phyloP scores from a whole-genome alignment of 352 stramenopile genomes.

The Pythium grandisporangium region DNA sequence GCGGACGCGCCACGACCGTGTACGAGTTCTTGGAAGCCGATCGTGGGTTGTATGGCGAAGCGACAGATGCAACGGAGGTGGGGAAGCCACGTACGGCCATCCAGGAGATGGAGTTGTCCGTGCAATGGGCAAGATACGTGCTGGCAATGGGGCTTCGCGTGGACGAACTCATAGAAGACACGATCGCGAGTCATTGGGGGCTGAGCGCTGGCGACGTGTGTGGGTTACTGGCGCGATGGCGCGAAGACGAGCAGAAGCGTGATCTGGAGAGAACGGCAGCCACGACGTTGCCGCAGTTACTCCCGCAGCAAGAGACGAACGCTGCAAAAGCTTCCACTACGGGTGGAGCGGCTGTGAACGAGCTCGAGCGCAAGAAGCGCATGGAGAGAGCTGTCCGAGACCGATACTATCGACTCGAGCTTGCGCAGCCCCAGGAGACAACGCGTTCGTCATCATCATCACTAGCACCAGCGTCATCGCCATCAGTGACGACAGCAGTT shows the following conservation, averaged over 20 bases:
- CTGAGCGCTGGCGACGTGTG: constrained; percentile 3
- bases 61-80: no score
- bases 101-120: constrained; percentile 13
- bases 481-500: background rate
- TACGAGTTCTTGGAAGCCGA: constrained; percentile 48
- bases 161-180: constrained; percentile 37
- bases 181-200: constrained; percentile 22
- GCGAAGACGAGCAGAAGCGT: constrained; percentile 3
- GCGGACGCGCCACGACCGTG: constrained; percentile 37
- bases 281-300: no score
- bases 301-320: no score
- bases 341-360: no score
- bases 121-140: no score
- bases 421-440: background rate
- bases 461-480: background rate
- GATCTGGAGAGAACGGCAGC: no score
- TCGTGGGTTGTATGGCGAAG: no score
- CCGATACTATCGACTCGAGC: background rate
- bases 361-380: no score
- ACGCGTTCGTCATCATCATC: background rate
- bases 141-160: constrained; percentile 28
- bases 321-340: no score
- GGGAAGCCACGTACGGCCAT: background rate
- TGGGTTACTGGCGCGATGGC: constrained; percentile 4
- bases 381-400: background rate